These are phyloP conservation scores for Teratosphaeria destructans DNA, from an alignment of 2,329 filamentous ascomycete species.

Conservation along the genomic window DNA sequence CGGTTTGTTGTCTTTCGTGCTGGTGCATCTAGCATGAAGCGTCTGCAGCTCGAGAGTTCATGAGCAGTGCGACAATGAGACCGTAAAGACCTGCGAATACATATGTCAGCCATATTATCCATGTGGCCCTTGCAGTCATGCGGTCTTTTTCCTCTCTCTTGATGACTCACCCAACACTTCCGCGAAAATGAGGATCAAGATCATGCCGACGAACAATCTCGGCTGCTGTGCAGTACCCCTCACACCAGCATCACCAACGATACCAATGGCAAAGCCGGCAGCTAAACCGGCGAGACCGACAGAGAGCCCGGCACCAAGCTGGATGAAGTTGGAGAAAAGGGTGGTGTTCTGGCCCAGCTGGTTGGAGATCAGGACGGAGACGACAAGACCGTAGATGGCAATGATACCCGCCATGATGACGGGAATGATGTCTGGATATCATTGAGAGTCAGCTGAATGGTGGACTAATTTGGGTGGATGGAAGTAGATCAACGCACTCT, in stretches of 20 bases:
- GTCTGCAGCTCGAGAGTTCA: conserved; percentile 78
- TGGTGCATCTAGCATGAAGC: conserved; percentile 51
- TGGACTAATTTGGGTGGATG: not conserved
- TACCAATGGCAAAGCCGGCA: conserved; percentile 41
- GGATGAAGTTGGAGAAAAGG: conserved; percentile 43
- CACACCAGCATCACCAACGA: conserved; percentile 70
- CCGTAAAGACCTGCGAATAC: conserved; percentile 78
- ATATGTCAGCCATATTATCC: not conserved
- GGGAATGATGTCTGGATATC: conserved; percentile 76
- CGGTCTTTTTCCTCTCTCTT: not conserved
- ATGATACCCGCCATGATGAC: conserved; percentile 99
- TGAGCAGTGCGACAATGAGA: conserved; percentile 94
- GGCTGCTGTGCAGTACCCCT: conserved; percentile 77
- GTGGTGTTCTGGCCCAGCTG: conserved; percentile 37
- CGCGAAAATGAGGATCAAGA: conserved; percentile 98
- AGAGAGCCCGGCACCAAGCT: conserved; percentile 42
- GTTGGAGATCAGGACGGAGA: conserved; percentile 46
- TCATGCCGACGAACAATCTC: conserved; percentile 91
- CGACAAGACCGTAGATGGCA: conserved; percentile 67
- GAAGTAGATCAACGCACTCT: conserved; percentile 60
- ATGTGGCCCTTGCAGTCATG: no score
- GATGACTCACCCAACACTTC: conserved; percentile 78
- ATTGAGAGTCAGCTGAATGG: conserved; percentile 8
- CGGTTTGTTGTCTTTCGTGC: conserved; percentile 31
- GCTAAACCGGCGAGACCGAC: conserved; percentile 34